These are phyloP conservation scores for Wickerhamiella azymoides DNA, from an alignment of 805 yeast species.

Conservation along the genomic window DNA sequence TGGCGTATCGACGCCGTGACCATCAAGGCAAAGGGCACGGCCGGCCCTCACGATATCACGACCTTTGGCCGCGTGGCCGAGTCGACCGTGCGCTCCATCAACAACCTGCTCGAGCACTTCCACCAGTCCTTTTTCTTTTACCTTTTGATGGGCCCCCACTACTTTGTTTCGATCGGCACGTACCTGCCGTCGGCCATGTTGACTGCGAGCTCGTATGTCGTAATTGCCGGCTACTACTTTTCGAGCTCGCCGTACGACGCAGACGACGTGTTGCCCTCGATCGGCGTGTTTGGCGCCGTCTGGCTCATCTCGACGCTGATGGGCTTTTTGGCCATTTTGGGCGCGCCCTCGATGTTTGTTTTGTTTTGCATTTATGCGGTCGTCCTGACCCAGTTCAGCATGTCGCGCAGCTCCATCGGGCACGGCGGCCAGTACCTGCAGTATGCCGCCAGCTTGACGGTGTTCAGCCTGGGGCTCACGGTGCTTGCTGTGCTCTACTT, in stretches of 20 bases:
- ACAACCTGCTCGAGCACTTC: slow-evolving; percentile 84
- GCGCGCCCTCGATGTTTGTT: neutral
- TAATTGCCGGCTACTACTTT: slow-evolving; percentile 42
- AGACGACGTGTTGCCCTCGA: slow-evolving; percentile 22
- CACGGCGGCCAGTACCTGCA: neutral
- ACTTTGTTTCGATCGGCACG: slow-evolving; percentile 86
- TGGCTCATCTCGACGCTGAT: slow-evolving; percentile 9
- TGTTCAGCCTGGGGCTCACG: slow-evolving; percentile 53
- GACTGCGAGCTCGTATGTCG: slow-evolving; percentile 50
- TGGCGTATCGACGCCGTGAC: slow-evolving; percentile 92
- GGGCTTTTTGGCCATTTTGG: slow-evolving; percentile 2
- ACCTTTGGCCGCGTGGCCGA: slow-evolving; percentile 85
- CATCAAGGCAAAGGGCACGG: slow-evolving; percentile 48
- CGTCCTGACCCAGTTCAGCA: neutral
- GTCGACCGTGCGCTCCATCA: slow-evolving; percentile 73
- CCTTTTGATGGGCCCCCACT: slow-evolving; percentile 57
- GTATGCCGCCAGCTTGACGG: slow-evolving; percentile 37
- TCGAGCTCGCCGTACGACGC: slow-evolving; percentile 18
- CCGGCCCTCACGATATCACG: slow-evolving; percentile 62
- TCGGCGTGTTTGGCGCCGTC: slow-evolving; percentile 22
- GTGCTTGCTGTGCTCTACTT: slow-evolving; percentile 73
- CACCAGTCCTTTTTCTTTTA: slow-evolving; percentile 96
- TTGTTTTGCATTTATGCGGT: neutral
- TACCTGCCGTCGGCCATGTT: slow-evolving; percentile 78
- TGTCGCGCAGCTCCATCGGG: slow-evolving; percentile 2